Base-by-base conservation (phyloP, 2,329 filamentous ascomycete species). In the Ascochyta viciae-villosae region DNA sequence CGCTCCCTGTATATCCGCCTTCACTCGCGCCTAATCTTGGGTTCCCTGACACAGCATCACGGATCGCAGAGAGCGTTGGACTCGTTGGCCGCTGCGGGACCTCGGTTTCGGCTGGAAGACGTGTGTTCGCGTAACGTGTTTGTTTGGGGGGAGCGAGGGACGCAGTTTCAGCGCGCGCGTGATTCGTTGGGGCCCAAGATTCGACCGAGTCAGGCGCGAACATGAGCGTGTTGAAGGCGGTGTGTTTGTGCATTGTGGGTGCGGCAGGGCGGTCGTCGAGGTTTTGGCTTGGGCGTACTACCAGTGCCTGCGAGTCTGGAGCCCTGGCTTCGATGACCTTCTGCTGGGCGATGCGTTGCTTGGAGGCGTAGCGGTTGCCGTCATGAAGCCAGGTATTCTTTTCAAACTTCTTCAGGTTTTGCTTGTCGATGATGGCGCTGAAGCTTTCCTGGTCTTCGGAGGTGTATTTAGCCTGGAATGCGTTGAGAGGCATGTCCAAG, bases 391-490 rank as follows among this genome's bases (percentile, higher is more conserved):
- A 97, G 1, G 87, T 87, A 70, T 96, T 90, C 67, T 94, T 96
- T 68, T 93, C 89, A 0, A 90, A 88, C 46, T 84, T 86, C 74
- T 92, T 94, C 58, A 88, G 83, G 70, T 97, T 99, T 70, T 97
- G 92, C 68, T 88, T 90, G 77, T 99, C 95, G 26, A 98, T 81
- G 1, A 99, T 82, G 66, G 89, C 89, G 76, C 96, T 96, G 79
- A 99, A 98, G 66, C 91, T 96, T 73, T 97, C 95, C 71, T 98
- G 98, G 74, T 99, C 95, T 76, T 99, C 95, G 70, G 92, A 96
- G 1, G 94, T 99, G 77, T 97, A 98, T 64, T 91, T 94, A 3
- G 90, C 85, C 72, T 99, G 95, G 68, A 97, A 99, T 1, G 88
- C 86, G 49, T 88, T 87, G 1, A 99, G 83, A 57, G 89, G 92